phyloP scores from a whole-genome alignment of 768 basidiomycete species.

The Boletellus ananas region DNA sequence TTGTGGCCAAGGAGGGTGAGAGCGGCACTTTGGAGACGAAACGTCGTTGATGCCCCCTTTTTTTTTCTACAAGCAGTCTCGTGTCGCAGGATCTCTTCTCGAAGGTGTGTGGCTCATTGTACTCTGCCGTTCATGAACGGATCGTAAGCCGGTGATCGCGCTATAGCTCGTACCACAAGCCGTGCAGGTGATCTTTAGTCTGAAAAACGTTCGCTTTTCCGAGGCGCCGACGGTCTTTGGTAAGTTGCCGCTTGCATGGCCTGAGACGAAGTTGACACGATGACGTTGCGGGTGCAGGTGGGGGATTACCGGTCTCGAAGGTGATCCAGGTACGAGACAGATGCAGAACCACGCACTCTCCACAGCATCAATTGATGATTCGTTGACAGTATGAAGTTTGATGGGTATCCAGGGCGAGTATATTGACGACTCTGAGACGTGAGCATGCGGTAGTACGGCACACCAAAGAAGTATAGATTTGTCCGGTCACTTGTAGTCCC shows the following conservation, averaged over 20 bases:
- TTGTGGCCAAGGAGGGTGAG: slow-evolving; percentile 22
- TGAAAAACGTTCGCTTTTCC: slow-evolving; percentile 33
- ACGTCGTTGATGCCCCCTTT: not conserved
- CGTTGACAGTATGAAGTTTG: slow-evolving; percentile 13
- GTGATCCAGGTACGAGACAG: slow-evolving; percentile 15
- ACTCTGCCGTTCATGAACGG: not conserved
- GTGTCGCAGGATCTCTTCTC: slow-evolving; percentile 27
- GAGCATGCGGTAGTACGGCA: not conserved
- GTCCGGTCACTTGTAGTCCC: not conserved
- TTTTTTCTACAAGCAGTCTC: slow-evolving; percentile 25
- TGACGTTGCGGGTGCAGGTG: not conserved
- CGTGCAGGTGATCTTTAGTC: slow-evolving; percentile 42
- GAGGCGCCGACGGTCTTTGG: slow-evolving; percentile 6
- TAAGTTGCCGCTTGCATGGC: not conserved
- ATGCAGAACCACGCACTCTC: not conserved
- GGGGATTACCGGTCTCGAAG: slow-evolving; percentile 16
- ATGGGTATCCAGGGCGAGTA: slow-evolving; percentile 16
- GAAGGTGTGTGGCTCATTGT: slow-evolving; percentile 8
- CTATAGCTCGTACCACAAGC: slow-evolving; percentile 42
- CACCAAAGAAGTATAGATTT: slow-evolving; percentile 3
- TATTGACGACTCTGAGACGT: not conserved
- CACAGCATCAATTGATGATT: not conserved
- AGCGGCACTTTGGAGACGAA: not conserved
- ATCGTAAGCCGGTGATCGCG: slow-evolving; percentile 12
- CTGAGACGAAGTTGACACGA: not conserved